phyloP scores from a whole-genome alignment of 768 basidiomycete genomes.

The Tricholoma sp. region DNA sequence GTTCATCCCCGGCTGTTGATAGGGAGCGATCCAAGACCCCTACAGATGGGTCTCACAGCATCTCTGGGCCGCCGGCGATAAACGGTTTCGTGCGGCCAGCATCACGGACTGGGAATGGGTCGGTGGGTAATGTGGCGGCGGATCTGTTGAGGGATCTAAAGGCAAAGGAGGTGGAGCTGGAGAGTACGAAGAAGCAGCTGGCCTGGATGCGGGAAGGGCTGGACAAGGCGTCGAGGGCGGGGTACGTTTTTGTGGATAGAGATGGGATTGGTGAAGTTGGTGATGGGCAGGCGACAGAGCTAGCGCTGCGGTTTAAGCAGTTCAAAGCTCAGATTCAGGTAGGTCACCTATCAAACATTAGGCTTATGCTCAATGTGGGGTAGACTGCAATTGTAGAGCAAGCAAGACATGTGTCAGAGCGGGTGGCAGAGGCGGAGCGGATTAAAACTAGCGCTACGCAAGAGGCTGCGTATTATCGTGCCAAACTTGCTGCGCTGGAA shows the following conservation, averaged over 20 bases:
- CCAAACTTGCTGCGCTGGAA: constrained; percentile 89
- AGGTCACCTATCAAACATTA: constrained; percentile 16
- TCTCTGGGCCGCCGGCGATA: constrained; percentile 35
- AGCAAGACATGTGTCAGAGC: constrained; percentile 71
- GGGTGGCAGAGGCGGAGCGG: constrained; percentile 75
- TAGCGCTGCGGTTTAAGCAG: constrained; percentile 81
- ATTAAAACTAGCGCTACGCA: constrained; percentile 75
- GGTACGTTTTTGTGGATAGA: constrained; percentile 62
- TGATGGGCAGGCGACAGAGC: constrained; percentile 55
- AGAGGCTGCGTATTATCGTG: constrained; percentile 94
- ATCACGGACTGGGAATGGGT: constrained; percentile 40
- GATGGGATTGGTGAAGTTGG: constrained; percentile 37
- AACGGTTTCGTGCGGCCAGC: constrained; percentile 46
- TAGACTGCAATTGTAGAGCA: constrained; percentile 75
- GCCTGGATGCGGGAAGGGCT: constrained; percentile 84
- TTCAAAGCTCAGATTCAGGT: constrained; percentile 87
- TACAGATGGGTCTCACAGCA: constrained; percentile 54
- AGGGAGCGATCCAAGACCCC: constrained; percentile 46
- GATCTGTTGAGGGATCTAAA: constrained; percentile 80
- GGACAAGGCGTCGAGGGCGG: constrained; percentile 66
- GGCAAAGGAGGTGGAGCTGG: constrained; percentile 77
- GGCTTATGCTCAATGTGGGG: neutral
- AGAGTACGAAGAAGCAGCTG: constrained; percentile 69
- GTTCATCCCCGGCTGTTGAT: constrained; percentile 42
- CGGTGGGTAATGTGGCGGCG: constrained; percentile 64